Evolutionary conservation across 2,329 filamentous ascomycete species (phyloP).

Genomic region (Lachnellula occidentalis): DNA sequence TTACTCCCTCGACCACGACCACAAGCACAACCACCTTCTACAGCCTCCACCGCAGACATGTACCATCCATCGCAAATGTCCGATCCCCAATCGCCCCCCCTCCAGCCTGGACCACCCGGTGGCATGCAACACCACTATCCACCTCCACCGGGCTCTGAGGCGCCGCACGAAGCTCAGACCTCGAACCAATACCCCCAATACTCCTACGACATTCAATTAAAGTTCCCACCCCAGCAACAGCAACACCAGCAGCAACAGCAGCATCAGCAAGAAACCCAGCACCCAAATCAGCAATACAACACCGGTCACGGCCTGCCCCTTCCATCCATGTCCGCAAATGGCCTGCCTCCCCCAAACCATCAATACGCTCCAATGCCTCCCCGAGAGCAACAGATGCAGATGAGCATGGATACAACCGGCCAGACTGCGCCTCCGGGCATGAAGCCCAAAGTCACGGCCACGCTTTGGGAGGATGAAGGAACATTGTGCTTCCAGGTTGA

Average conservation of each 20-base stretch:
- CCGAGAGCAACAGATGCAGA: slow-evolving; percentile 6
- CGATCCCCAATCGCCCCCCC: slow-evolving; percentile 3
- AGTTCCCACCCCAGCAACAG: slow-evolving; percentile 16
- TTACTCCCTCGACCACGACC: not conserved
- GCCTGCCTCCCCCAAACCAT: slow-evolving; percentile 3
- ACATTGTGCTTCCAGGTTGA: slow-evolving; percentile 97
- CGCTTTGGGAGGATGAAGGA: slow-evolving; percentile 94
- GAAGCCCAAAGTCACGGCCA: slow-evolving; percentile 95
- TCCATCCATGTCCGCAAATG: slow-evolving; percentile 17
- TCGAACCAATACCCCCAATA: slow-evolving; percentile 20
- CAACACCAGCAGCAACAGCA: slow-evolving; percentile 13
- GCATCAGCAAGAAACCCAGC: slow-evolving; percentile 3
- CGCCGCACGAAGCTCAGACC: slow-evolving; percentile 12
- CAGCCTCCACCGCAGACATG: slow-evolving; percentile 3
- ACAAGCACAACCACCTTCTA: not conserved
- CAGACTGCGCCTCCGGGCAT: slow-evolving; percentile 87
- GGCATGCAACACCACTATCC: slow-evolving; percentile 7
- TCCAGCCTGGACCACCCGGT: slow-evolving; percentile 3
- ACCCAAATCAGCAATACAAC: slow-evolving; percentile 10
- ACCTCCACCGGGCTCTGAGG: slow-evolving; percentile 10
- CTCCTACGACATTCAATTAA: slow-evolving; percentile 23
- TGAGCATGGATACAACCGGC: slow-evolving; percentile 64
- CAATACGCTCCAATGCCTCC: slow-evolving; percentile 3
- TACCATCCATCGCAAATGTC: slow-evolving; percentile 10
- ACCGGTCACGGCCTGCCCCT: slow-evolving; percentile 12